phyloP scores from a whole-genome alignment of 352 stramenopile species.

The Phytophthora pinifolia region DNA sequence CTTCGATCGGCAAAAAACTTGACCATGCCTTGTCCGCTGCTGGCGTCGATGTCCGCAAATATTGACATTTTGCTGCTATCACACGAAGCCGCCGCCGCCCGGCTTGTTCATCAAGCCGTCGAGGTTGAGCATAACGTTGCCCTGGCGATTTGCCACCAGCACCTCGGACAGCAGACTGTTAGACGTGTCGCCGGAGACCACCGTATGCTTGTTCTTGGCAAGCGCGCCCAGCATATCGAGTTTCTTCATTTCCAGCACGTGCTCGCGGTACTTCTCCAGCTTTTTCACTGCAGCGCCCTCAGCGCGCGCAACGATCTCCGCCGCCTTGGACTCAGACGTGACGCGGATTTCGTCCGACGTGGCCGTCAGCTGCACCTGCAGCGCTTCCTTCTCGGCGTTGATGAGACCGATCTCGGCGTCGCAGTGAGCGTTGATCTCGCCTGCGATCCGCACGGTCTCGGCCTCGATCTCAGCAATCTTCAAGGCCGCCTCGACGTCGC shows the following conservation, averaged over 20 bases:
- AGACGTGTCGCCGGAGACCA: constrained; percentile 45
- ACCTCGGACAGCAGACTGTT: constrained; percentile 53
- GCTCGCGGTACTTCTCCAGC: constrained; percentile 37
- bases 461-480: constrained; percentile 48
- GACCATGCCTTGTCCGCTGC: not conserved
- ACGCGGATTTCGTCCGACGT: constrained; percentile 33
- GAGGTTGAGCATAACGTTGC: constrained; percentile 47
- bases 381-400: constrained; percentile 36
- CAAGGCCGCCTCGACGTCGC: constrained; percentile 36
- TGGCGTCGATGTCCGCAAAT: constrained; percentile 1
- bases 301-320: constrained; percentile 41
- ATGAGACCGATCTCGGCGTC: constrained; percentile 45
- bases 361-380: constrained; percentile 41
- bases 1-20: constrained; percentile 17
- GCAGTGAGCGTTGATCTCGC: constrained; percentile 39
- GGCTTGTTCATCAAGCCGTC: constrained; percentile 25
- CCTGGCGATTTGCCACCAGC: constrained; percentile 45
- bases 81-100: constrained; percentile 16
- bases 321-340: constrained; percentile 31
- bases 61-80: not conserved
- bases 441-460: constrained; percentile 43
- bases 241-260: constrained; percentile 43
- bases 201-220: constrained; percentile 39
- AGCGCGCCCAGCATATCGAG: constrained; percentile 41
- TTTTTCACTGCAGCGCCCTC: constrained; percentile 43